Conservation (phyloP, 2,329 filamentous ascomycete species). For the Fusarium heterosporum region DNA sequence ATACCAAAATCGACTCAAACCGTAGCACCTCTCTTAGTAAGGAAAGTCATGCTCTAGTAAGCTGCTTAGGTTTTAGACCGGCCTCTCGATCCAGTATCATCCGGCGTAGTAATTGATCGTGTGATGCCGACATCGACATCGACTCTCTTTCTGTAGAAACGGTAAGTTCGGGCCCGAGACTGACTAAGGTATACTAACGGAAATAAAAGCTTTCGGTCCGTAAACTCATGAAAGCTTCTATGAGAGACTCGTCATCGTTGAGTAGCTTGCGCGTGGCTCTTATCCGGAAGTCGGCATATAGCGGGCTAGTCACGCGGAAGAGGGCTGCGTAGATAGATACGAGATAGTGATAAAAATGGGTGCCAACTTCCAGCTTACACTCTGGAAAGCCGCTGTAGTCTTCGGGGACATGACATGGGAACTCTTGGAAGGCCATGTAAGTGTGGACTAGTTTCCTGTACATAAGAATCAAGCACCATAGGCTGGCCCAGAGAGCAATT, state of each 20-base stretch:
- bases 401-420: slow-evolving; percentile 47
- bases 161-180: slow-evolving; percentile 12
- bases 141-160: slow-evolving; percentile 44
- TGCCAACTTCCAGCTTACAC: slow-evolving; percentile 46
- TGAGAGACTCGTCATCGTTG: slow-evolving; percentile 40
- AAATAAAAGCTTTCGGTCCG: slow-evolving; percentile 49
- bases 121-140: slow-evolving; percentile 43
- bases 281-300: slow-evolving; percentile 46
- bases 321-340: slow-evolving; percentile 47
- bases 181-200: slow-evolving; percentile 30
- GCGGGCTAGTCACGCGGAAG: slow-evolving; percentile 46
- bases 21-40: background rate
- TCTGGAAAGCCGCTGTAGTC: slow-evolving; percentile 48
- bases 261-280: slow-evolving; percentile 41
- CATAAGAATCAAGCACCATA: slow-evolving; percentile 48
- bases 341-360: slow-evolving; percentile 47
- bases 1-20: background rate
- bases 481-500: slow-evolving; percentile 46
- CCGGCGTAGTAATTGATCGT: slow-evolving; percentile 45
- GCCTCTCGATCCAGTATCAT: slow-evolving; percentile 48
- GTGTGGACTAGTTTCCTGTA: slow-evolving; percentile 47
- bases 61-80: slow-evolving; percentile 37
- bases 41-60: slow-evolving; percentile 10
- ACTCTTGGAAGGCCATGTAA: slow-evolving; percentile 47
- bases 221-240: slow-evolving; percentile 45